These are phyloP conservation scores for Asclepias syriaca DNA, from an alignment of 257 asterid species.

Conservation along the genomic window DNA sequence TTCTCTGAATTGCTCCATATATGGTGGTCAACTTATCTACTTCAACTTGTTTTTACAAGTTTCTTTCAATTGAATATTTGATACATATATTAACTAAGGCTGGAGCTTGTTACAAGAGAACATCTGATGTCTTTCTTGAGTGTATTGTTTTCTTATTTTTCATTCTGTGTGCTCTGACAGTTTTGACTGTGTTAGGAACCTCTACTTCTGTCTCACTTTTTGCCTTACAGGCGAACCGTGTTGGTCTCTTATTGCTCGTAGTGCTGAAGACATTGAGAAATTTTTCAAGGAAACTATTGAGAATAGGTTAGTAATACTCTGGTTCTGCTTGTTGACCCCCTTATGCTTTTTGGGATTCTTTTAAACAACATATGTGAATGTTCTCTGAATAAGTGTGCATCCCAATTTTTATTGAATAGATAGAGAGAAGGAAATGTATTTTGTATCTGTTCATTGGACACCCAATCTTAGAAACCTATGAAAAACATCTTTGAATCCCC, in stretches of 20 bases:
- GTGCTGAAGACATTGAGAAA: constrained; percentile 64
- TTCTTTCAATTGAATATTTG: background rate
- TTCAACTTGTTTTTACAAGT: background rate
- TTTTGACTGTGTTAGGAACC: background rate
- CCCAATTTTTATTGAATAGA: background rate
- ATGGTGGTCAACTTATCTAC: background rate
- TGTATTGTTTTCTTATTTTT: background rate
- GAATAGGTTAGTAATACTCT: constrained; percentile 52
- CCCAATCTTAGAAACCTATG: background rate
- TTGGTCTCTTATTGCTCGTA: constrained; percentile 70
- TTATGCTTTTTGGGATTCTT: background rate
- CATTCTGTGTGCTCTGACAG: background rate
- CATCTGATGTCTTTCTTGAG: background rate
- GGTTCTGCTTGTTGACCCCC: background rate
- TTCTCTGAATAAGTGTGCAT: background rate
- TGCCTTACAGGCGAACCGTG: constrained; percentile 61
- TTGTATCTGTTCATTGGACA: background rate
- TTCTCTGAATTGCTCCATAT: background rate
- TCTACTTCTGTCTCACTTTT: constrained; percentile 12
- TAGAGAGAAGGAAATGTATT: background rate
- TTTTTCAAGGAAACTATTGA: constrained; percentile 79
- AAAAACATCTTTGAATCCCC: background rate
- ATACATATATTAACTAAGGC: background rate
- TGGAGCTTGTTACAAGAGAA: background rate
- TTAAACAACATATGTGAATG: background rate